Conservation (phyloP, 2,329 filamentous ascomycete genomes). For the Monosporascus sp. region DNA sequence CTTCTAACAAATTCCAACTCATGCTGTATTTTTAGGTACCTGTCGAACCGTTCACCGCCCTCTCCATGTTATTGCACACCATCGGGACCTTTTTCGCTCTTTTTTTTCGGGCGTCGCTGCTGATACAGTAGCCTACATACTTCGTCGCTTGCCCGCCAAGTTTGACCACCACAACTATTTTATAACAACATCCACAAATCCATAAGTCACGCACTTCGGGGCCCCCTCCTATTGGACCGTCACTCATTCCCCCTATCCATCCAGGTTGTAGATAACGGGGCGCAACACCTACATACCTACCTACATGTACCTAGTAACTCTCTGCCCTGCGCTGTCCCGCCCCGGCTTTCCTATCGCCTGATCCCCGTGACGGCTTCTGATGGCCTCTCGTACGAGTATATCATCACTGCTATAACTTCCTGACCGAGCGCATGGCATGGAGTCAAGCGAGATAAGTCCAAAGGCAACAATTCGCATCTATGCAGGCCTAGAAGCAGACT, state of each 20-base stretch:
- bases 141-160: background rate
- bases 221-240: background rate
- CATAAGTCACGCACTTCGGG: background rate
- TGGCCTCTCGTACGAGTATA: background rate
- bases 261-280: background rate
- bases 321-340: background rate
- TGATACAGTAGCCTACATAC: background rate
- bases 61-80: no score
- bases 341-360: background rate
- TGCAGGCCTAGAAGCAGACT: background rate
- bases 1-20: no score
- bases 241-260: background rate
- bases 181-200: background rate
- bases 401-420: background rate
- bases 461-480: background rate
- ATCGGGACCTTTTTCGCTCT: no score
- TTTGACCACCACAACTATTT: background rate
- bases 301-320: background rate
- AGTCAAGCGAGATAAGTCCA: background rate
- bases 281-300: background rate
- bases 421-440: background rate
- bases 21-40: no score
- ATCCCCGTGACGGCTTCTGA: background rate
- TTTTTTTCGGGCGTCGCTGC: no score
- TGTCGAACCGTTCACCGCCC: no score